Percentiles rank a stretch among this genome's conserved stretches.
These are phyloP conservation scores for Alternaria gansuensis DNA, from an alignment of 2,329 filamentous ascomycete genomes.

Conservation along the genomic window DNA sequence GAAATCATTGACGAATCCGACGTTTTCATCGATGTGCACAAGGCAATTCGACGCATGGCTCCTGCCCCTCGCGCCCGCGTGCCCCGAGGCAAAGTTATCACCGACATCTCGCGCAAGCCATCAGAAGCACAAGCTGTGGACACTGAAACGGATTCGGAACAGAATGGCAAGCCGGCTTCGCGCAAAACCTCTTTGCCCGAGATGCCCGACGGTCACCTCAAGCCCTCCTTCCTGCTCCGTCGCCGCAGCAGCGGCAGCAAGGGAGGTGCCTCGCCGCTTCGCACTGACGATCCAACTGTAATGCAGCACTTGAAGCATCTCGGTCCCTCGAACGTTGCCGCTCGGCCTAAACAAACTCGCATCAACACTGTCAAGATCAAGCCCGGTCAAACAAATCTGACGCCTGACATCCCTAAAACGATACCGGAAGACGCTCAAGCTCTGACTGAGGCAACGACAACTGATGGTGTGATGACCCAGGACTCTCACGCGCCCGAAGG, in stretches of 20 bases:
- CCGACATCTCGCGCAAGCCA: slow-evolving; percentile 48
- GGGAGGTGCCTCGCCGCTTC: slow-evolving; percentile 52
- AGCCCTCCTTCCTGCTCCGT: slow-evolving; percentile 56
- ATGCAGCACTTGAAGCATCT: slow-evolving; percentile 69
- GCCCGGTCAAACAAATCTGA: slow-evolving; percentile 66
- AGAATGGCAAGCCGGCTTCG: slow-evolving; percentile 23
- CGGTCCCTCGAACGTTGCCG: slow-evolving; percentile 70
- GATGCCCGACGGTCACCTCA: slow-evolving; percentile 38
- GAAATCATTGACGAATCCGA: slow-evolving; percentile 99
- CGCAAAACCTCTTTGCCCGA: slow-evolving; percentile 48
- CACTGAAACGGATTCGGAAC: slow-evolving; percentile 30
- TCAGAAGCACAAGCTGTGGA: slow-evolving; percentile 37
- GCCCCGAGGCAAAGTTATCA: slow-evolving; percentile 64
- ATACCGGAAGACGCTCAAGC: slow-evolving; percentile 54
- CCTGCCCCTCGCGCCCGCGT: slow-evolving; percentile 82
- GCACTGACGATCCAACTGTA: slow-evolving; percentile 64
- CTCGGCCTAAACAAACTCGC: slow-evolving; percentile 67
- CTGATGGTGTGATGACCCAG: slow-evolving; percentile 22
- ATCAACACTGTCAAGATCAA: slow-evolving; percentile 73
- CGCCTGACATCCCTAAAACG: slow-evolving; percentile 61
- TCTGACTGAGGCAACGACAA: slow-evolving; percentile 27
- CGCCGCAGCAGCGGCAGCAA: slow-evolving; percentile 56
- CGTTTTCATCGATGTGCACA: slow-evolving; percentile 97
- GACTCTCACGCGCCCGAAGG: slow-evolving; percentile 56
- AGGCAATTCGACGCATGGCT: slow-evolving; percentile 88